Percentiles rank a stretch among this genome's conserved stretches.
phyloP scores from a whole-genome alignment of 164 flowering plant genomes.

The Dillenia turbinata region DNA sequence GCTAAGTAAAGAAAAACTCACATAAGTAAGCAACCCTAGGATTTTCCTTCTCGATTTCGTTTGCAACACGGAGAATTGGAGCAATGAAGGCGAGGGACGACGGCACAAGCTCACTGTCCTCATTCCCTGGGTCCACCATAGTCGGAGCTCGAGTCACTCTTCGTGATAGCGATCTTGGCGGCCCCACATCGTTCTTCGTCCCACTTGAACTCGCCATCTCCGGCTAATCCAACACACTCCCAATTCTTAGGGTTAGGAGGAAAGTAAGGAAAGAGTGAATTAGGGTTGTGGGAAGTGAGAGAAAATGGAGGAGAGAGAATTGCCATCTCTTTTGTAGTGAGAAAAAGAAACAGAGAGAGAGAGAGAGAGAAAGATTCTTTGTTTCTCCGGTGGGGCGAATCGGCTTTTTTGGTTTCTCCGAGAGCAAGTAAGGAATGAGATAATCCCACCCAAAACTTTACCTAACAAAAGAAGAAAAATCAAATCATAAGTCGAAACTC shows the following conservation, averaged over 20 bases:
- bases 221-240: background rate
- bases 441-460: background rate
- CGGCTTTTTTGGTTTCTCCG: conserved; percentile 5
- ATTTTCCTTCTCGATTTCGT: conserved; percentile 48
- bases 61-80: conserved; percentile 68
- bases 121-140: conserved; percentile 19
- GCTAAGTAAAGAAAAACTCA: conserved; percentile 11
- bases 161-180: conserved; percentile 22
- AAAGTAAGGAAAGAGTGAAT: background rate
- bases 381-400: conserved; percentile 12
- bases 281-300: background rate
- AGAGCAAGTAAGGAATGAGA: conserved; percentile 17
- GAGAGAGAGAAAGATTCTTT: conserved; percentile 7
- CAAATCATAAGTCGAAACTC: too few species aligned
- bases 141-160: conserved; percentile 35
- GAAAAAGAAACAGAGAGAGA: background rate
- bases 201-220: conserved; percentile 51
- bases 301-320: background rate
- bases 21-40: conserved; percentile 69
- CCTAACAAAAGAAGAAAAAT: too few species aligned
- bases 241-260: background rate
- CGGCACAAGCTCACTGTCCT: conserved; percentile 65
- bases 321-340: background rate
- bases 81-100: conserved; percentile 52
- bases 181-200: conserved; percentile 13